Evolutionary conservation across 164 flowering plant genomes (phyloP).

Genomic region (Vitis cinerea): DNA sequence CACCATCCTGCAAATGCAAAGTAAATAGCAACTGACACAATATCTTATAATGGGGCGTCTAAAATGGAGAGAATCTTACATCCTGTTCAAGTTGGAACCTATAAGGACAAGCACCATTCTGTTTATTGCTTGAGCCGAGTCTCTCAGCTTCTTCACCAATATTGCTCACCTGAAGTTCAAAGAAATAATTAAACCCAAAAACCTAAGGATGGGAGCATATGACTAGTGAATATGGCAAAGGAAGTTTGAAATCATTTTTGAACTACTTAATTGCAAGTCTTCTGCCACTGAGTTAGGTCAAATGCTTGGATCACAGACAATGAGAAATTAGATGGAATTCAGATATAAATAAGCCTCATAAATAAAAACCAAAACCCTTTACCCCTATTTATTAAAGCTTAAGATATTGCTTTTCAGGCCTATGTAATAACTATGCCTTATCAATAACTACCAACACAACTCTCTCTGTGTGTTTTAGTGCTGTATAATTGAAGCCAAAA

Average conservation of each 20-base stretch:
- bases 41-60: background rate
- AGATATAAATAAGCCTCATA: background rate
- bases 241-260: no score
- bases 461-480: no score
- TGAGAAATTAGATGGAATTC: background rate
- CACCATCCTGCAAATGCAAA: no score
- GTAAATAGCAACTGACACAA: background rate
- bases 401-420: no score
- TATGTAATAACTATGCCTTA: no score
- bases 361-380: background rate
- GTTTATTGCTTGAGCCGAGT: slow-evolving; percentile 21
- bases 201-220: no score
- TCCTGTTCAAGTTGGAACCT: slow-evolving; percentile 68
- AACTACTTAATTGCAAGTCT: no score
- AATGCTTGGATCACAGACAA: background rate
- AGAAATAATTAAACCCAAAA: background rate
- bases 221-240: no score
- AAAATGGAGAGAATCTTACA: slow-evolving; percentile 37
- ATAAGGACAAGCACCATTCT: slow-evolving; percentile 24
- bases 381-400: background rate
- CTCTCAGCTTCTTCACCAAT: slow-evolving; percentile 22
- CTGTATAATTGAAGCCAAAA: no score
- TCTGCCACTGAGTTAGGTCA: background rate
- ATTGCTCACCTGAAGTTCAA: slow-evolving; percentile 22
- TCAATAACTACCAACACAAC: no score